Conservation (phyloP, 805 yeast genomes). For the Candida incommunis region DNA sequence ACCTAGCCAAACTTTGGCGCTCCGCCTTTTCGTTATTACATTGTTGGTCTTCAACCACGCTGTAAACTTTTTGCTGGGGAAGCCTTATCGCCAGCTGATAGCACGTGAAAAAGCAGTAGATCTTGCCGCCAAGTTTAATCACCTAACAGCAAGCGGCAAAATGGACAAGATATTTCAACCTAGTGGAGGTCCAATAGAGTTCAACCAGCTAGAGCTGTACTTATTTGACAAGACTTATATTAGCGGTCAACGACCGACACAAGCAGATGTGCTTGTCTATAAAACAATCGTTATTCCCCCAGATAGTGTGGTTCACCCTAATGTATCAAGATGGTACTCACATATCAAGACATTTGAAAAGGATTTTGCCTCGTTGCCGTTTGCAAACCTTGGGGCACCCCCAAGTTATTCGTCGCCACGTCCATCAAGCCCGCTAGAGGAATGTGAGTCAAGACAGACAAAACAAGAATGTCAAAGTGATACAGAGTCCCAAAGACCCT, state of each 20-base stretch:
- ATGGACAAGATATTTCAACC: no score
- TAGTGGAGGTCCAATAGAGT: neutral
- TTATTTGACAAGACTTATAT: slow-evolving; percentile 1
- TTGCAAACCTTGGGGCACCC: neutral
- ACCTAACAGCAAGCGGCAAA: no score
- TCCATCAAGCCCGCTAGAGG: no score
- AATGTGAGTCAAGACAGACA: no score
- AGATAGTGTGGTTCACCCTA: neutral
- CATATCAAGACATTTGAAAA: neutral
- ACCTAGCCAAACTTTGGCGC: no score
- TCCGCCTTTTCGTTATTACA: no score
- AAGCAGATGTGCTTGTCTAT: neutral
- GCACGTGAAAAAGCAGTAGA: no score
- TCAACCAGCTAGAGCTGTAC: neutral
- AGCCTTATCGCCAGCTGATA: no score
- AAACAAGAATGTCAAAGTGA: neutral
- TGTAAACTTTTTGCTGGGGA: no score
- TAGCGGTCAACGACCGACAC: neutral
- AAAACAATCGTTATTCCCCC: neutral
- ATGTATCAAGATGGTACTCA: neutral
- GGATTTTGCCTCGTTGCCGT: neutral
- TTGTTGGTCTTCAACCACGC: no score
- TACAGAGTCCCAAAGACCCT: neutral
- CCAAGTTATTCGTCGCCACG: neutral
- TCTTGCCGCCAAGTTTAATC: no score